These are phyloP conservation scores for Auxenochlorella pyrenoidosa DNA, from an alignment of 139 green algal species.

Conservation along the genomic window DNA sequence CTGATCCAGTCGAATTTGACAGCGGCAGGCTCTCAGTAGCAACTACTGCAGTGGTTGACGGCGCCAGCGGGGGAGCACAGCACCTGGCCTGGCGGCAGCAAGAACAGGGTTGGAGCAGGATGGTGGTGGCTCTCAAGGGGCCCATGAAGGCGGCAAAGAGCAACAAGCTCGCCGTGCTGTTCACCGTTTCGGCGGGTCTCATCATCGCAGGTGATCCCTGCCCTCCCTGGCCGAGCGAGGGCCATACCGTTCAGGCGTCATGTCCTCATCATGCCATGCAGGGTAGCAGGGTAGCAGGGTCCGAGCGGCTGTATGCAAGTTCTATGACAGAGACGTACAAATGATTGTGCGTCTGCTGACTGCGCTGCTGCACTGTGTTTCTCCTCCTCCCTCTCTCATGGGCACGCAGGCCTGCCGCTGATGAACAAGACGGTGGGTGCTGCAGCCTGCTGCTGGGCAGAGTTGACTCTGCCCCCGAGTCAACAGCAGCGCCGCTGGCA, in stretches of 20 bases:
- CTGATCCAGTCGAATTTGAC: background rate
- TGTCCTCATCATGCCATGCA: too few relatives aligned
- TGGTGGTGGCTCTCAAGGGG: background rate
- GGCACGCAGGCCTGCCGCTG: slow-evolving; percentile 42
- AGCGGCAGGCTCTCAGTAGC: background rate
- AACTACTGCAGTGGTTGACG: background rate
- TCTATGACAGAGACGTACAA: too few relatives aligned
- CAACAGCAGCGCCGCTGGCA: too few relatives aligned
- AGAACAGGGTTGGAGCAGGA: background rate
- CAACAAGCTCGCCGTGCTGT: slow-evolving; percentile 14
- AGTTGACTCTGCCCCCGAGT: too few relatives aligned
- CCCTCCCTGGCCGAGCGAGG: background rate
- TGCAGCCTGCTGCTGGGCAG: too few relatives aligned
- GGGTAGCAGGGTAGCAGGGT: too few relatives aligned
- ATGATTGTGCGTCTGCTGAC: too few relatives aligned
- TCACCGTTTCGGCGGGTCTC: background rate
- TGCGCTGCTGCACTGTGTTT: background rate
- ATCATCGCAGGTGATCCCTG: slow-evolving; percentile 1
- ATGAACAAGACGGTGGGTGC: slow-evolving; percentile 37
- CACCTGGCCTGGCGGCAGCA: background rate
- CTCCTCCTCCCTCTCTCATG: too few relatives aligned
- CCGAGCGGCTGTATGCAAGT: too few relatives aligned
- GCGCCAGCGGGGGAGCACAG: background rate
- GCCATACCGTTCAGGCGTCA: too few relatives aligned
- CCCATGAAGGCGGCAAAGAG: background rate